Evolutionary conservation across 768 basidiomycete species (phyloP), one percentile per base, ranked within the genome.

Genomic region (Holtermanniella nyarrowii): DNA sequence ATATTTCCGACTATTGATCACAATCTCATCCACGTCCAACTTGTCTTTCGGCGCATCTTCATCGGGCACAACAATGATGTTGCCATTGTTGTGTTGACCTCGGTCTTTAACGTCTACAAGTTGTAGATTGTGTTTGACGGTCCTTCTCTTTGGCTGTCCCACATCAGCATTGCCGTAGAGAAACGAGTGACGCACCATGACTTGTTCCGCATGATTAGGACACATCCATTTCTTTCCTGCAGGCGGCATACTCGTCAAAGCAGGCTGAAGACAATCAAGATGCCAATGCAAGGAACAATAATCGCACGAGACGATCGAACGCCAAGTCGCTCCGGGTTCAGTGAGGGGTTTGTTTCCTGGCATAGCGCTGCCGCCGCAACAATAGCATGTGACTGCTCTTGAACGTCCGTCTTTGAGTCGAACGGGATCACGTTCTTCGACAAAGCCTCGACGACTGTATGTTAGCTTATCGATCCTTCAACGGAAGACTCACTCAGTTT

Each of bases 161-260:
- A 24, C 46, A 37, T 37, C 44, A 20, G 42, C 22, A 25, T 49
- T 14, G 44, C 37, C 20, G 16, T 5, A 27, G 22, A 21, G 27
- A 3, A 46, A 5, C n/a, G n/a, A n/a, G n/a, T n/a, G n/a, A 76
- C 88, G 72, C 67, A 93, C 91, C 54, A 86, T 70, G 48, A 83
- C 78, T 52, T 82, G 81, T 58, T 95, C 90, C n/a, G 82, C 83
- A 66, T 99, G 95, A 64, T 93, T 88, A 5, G 95, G 95, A 71
- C 95, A 99, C 90, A 93, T 95, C 91, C 93, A 99, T 70, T 91
- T 95, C 76, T 83, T 86, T 59, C 81, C 81, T 52, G 84, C 81
- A 12, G 84, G 78, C 2, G 95, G 95, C 79, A 97, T 83, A 39
- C 78, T 78, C 21, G 84, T 76, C 53, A 93, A 74, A 5, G 95